Conservation (phyloP, 2,329 filamentous ascomycete species). For the Aspergillus tubingensis region DNA sequence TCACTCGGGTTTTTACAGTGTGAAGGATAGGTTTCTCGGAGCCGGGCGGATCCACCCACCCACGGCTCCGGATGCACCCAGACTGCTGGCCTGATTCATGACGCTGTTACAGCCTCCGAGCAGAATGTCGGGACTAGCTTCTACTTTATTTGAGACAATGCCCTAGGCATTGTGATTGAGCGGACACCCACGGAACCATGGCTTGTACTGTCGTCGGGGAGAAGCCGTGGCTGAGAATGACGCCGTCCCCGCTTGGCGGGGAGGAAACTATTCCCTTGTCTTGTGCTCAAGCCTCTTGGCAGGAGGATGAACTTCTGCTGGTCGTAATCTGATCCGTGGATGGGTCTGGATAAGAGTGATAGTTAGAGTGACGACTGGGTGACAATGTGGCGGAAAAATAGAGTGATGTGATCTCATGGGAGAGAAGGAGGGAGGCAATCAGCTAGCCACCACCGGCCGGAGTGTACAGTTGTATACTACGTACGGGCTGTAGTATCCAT, state of each 20-base stretch:
- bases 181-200: not conserved
- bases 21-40: not conserved
- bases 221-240: not conserved
- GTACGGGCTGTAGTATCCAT: not conserved
- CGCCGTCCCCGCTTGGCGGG: not conserved
- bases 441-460: not conserved
- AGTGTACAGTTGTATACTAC: not conserved
- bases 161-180: not conserved
- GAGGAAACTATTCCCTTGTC: not conserved
- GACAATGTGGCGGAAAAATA: not conserved
- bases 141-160: constrained; percentile 5
- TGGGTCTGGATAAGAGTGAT: not conserved
- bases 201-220: not conserved
- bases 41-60: not conserved
- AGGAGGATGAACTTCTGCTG: not conserved
- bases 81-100: not conserved
- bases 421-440: not conserved
- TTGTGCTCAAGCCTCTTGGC: not conserved
- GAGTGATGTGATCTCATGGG: not conserved
- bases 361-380: not conserved
- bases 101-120: not conserved
- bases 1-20: not conserved
- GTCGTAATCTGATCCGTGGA: not conserved
- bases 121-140: not conserved
- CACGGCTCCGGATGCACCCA: not conserved